Evolutionary conservation across 1,284 basidiomycete genomes (phyloP), one percentile per base, ranked within the genome.

Genomic region (Ganoderma lingzhi): DNA sequence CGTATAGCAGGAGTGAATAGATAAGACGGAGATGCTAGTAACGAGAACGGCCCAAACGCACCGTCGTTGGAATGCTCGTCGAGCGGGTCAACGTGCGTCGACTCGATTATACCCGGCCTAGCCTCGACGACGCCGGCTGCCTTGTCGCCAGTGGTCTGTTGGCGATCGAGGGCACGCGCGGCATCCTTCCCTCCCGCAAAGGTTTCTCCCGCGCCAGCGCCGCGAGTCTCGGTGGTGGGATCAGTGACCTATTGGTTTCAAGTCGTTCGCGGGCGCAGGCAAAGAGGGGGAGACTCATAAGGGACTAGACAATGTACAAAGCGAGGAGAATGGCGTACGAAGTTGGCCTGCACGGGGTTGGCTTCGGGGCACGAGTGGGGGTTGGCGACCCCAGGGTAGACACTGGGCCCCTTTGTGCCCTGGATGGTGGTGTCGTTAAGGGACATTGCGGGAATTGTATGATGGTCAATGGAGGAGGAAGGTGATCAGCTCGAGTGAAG

Each of bases 51-150:
- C 45, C 35, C 51, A 12, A 30, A 71, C 76, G 23, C 15, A 83
- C 83, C 82, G 74, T 83, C 82, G 71, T 82, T 84, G 6, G 83
- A 83, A 69, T 82, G 81, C 66, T 86, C 82, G 71, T 82, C 83
- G 70, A 87, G 76, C 19, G 86, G 87, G 68, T 85, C 85, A 66
- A 88, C 86, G 70, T 87, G 80, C 17, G 85, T 78, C 37, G 81
- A 76, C 76, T 88, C 86, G 73, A 88, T 86, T 72, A 88, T 86
- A 19, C 86, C 85, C 8, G 86, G 85, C 14, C 82, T 82, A n/a
- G 81, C 84, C 75, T 88, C 86, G 61, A 85, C 77, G 60, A 86
- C 85, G 42, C 85, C 84, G 1, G 85, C 81, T 4, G 80, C 78
- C 67, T 82, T n/a, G 19, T 8, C 17, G 44, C 17, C 17, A 4